Evolutionary conservation across 139 green algal genomes (phyloP).

Genomic region (Coelastrella sp.): DNA sequence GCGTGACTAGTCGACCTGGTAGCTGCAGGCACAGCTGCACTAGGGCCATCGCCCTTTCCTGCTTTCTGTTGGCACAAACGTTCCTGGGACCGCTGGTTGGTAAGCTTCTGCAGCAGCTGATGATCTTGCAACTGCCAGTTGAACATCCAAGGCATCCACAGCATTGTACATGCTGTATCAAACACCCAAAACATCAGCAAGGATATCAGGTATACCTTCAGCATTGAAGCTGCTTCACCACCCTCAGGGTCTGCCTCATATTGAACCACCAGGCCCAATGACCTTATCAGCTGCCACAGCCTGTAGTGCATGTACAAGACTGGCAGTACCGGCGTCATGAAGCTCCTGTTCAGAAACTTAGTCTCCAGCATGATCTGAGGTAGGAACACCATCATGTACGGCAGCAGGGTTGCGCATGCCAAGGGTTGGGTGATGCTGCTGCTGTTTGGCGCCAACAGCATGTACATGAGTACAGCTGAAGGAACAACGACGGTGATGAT

Average conservation of each 20-base stretch:
- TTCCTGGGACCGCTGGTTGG: background rate
- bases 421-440: background rate
- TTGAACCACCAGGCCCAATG: background rate
- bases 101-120: background rate
- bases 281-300: slow-evolving; percentile 42
- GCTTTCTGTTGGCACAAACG: background rate
- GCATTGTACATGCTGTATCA: slow-evolving; percentile 34
- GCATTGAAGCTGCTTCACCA: background rate
- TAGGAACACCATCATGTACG: slow-evolving; percentile 39
- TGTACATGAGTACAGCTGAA: background rate
- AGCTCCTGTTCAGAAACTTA: slow-evolving; percentile 14
- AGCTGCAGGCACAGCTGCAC: too few species aligned
- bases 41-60: background rate
- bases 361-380: slow-evolving; percentile 39
- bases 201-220: slow-evolving; percentile 14
- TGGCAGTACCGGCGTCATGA: slow-evolving; percentile 44
- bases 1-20: too few species aligned
- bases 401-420: background rate
- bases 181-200: slow-evolving; percentile 43
- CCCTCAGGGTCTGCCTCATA: background rate
- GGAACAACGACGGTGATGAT: slow-evolving; percentile 22
- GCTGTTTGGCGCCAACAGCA: background rate
- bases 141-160: slow-evolving; percentile 43
- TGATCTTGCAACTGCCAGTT: slow-evolving; percentile 45
- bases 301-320: slow-evolving; percentile 36